Evolutionary conservation across 208 protist genomes (phyloP).

Genomic region (Acanthamoeba healyi): DNA sequence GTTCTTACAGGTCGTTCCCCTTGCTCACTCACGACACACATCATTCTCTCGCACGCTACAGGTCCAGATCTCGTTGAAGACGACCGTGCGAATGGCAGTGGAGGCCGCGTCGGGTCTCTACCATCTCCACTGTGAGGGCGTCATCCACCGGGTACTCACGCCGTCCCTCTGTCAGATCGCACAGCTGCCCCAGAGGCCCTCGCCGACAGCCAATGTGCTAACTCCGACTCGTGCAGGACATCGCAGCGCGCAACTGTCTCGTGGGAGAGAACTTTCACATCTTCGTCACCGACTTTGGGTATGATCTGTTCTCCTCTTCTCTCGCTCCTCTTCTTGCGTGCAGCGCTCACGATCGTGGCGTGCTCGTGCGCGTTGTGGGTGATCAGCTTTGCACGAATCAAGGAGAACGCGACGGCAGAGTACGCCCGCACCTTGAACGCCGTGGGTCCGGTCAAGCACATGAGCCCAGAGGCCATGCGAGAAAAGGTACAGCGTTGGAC

Average conservation of each 20-base stretch:
- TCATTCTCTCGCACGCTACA: too few relatives aligned
- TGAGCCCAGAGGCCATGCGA: slow-evolving; percentile 55
- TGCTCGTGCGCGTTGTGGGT: too few relatives aligned
- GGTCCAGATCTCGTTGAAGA: slow-evolving; percentile 18
- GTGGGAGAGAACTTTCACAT: slow-evolving; percentile 63
- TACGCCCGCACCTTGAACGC: slow-evolving; percentile 45
- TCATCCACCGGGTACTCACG: not conserved
- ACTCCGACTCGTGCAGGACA: not conserved
- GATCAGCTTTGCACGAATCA: slow-evolving; percentile 34
- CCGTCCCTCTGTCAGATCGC: too few relatives aligned
- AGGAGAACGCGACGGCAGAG: slow-evolving; percentile 57
- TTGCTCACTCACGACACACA: too few relatives aligned
- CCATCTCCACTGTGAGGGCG: slow-evolving; percentile 59
- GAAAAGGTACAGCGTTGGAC: too few relatives aligned
- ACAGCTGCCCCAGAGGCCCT: too few relatives aligned
- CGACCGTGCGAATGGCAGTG: slow-evolving; percentile 20
- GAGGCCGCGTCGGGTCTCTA: slow-evolving; percentile 29
- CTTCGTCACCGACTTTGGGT: slow-evolving; percentile 51
- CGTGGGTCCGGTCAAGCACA: slow-evolving; percentile 50
- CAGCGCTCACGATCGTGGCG: too few relatives aligned
- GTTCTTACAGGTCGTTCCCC: too few relatives aligned
- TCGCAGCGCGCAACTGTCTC: slow-evolving; percentile 58
- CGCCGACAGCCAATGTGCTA: too few relatives aligned
- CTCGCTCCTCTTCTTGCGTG: not conserved
- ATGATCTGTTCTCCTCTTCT: not conserved